Base-by-base conservation (phyloP, 1,284 basidiomycete species). In the Singerocomus inundabilis region DNA sequence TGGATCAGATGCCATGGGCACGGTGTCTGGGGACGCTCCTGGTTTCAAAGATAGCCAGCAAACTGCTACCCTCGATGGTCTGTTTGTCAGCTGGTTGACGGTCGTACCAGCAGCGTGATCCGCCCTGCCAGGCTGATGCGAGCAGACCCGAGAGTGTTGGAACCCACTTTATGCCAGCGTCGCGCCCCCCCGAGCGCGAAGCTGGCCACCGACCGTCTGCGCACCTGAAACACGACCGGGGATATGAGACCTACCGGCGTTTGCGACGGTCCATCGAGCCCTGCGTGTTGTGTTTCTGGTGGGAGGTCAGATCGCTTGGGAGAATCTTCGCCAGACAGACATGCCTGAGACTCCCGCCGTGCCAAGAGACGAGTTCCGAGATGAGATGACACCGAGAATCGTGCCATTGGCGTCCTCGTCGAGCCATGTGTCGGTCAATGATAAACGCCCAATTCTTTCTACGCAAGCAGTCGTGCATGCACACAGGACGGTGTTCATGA, bases 21-120 rank as follows among this genome's bases (percentile, higher is more conserved):
- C 18, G 32, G 53, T 56, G 43, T 56, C 49, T 45, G 53, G 53
- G 53, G 53, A 25, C 42, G 13, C 15, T 18, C 11, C 1, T 12
- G 4, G 6, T 10, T 15, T 32, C 35, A 46, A 47, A 41, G 51
- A 52, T 54, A 29, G 44, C 25, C 51, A 53, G 1, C 6, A 4
- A 16, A 51, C 34, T 42, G 15, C 49, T n/a, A 6, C 16, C 37
- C 26, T 29, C 6, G 47, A 39, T 26, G 24, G 47, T 15, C 46
- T 29, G 4, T 31, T 10, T 31, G 43, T 44, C 43, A 26, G 42
- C 34, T 40, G 6, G 30, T 4, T 32, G 24, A 28, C 24, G 41
- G 44, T 42, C 37, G 11, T 29, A 21, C 33, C 34, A n/a, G 16
- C 21, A 5, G 29, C 12, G 12, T 32, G 45, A 46, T 46, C 26